phyloP scores from a whole-genome alignment of 805 yeast genomes.

The Ogataea angusta region DNA sequence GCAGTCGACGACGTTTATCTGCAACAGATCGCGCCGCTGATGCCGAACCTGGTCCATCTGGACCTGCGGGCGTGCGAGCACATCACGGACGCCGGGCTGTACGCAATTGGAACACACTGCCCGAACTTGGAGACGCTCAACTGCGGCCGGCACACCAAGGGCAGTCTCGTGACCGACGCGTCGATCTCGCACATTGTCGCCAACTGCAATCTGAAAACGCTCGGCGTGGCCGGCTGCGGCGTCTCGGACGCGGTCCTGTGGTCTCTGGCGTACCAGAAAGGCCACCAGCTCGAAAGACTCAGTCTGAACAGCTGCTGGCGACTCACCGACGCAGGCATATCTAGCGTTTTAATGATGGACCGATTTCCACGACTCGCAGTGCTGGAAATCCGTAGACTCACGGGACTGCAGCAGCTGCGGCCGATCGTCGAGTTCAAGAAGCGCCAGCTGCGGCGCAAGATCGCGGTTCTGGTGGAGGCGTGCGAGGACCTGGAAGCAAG shows the following conservation, averaged over 20 bases:
- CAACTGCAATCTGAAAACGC: constrained; percentile 58
- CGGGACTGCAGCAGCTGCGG: constrained; percentile 52
- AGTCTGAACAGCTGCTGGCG: constrained; percentile 70
- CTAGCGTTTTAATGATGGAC: constrained; percentile 37
- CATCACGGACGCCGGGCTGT: constrained; percentile 72
- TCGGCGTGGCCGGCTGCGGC: constrained; percentile 87
- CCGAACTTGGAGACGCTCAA: constrained; percentile 56
- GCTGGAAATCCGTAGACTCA: constrained; percentile 68
- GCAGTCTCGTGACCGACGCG: constrained; percentile 66
- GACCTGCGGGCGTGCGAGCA: constrained; percentile 84
- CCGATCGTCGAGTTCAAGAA: constrained; percentile 69
- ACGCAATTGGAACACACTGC: constrained; percentile 63
- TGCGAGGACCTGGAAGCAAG: constrained; percentile 66
- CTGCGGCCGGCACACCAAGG: constrained; percentile 73
- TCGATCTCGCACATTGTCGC: constrained; percentile 57
- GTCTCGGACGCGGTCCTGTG: constrained; percentile 75
- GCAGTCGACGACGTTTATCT: constrained; percentile 59
- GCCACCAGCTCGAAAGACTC: constrained; percentile 51
- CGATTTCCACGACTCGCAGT: constrained; percentile 63
- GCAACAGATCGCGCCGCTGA: constrained; percentile 44
- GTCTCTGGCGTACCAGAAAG: constrained; percentile 63
- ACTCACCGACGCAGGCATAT: constrained; percentile 30
- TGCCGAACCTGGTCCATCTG: constrained; percentile 59
- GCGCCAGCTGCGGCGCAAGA: constrained; percentile 40
- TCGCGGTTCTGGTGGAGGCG: constrained; percentile 66